Evolutionary conservation across 768 basidiomycete species (phyloP).

Genomic region (Russula lepida): DNA sequence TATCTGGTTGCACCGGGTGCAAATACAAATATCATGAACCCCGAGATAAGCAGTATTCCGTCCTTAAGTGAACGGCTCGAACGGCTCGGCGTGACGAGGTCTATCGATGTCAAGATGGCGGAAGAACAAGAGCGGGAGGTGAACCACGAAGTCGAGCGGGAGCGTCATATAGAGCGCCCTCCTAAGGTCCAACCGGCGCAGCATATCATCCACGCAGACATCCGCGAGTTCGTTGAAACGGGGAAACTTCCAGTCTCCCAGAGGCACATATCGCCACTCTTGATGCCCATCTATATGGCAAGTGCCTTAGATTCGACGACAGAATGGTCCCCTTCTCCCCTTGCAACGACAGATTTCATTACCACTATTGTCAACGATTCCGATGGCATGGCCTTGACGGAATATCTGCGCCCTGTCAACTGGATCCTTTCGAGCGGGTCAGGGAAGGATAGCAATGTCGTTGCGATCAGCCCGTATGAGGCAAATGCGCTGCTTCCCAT

Average conservation of each 20-base stretch:
- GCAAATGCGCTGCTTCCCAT: not conserved
- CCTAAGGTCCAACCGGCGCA: constrained; percentile 2
- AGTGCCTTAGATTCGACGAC: not conserved
- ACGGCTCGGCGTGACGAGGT: not conserved
- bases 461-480: not conserved
- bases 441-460: not conserved
- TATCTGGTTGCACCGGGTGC: not conserved
- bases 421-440: not conserved
- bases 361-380: not conserved
- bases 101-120: not conserved
- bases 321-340: not conserved
- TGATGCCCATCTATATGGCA: not conserved
- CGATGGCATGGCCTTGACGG: not conserved
- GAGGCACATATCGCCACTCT: not conserved
- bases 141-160: constrained; percentile 12
- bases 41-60: not conserved
- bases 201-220: constrained; percentile 2
- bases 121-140: constrained; percentile 10
- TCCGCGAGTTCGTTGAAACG: constrained; percentile 8
- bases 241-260: constrained; percentile 1
- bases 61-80: not conserved
- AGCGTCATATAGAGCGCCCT: constrained; percentile 8
- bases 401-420: not conserved
- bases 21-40: not conserved
- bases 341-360: not conserved